phyloP scores from a whole-genome alignment of 257 asterid species.

The Solanum peruvianum region DNA sequence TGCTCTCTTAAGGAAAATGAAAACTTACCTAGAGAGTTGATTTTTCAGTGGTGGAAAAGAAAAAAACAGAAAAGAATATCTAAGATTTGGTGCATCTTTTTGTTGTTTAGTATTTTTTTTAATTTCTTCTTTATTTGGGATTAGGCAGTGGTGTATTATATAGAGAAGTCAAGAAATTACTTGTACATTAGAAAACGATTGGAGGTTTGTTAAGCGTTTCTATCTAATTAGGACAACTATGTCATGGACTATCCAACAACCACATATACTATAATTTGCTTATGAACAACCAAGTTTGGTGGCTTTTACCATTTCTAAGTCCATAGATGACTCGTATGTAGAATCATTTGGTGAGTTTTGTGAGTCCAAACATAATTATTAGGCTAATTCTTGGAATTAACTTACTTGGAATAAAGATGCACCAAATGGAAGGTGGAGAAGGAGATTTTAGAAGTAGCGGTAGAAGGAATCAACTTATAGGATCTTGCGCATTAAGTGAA shows the following conservation, averaged over 20 bases:
- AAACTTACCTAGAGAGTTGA: neutral
- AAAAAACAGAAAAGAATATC: neutral
- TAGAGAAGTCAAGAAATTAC: neutral
- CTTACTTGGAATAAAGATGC: neutral
- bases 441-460: neutral
- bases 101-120: neutral
- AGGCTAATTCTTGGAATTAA: neutral
- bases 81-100: neutral
- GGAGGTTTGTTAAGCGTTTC: slow-evolving; percentile 1
- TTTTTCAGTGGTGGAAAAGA: neutral
- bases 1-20: neutral
- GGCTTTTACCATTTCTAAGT: neutral
- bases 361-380: neutral
- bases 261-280: neutral
- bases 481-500: neutral
- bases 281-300: neutral
- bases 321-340: neutral
- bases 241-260: neutral
- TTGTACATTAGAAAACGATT: neutral
- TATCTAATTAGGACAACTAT: neutral
- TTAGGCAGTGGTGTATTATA: neutral
- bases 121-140: neutral
- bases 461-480: neutral
- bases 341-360: neutral
- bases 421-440: neutral